These are phyloP conservation scores for Coelastrella sp. DNA, from an alignment of 139 green algal genomes.

Conservation along the genomic window DNA sequence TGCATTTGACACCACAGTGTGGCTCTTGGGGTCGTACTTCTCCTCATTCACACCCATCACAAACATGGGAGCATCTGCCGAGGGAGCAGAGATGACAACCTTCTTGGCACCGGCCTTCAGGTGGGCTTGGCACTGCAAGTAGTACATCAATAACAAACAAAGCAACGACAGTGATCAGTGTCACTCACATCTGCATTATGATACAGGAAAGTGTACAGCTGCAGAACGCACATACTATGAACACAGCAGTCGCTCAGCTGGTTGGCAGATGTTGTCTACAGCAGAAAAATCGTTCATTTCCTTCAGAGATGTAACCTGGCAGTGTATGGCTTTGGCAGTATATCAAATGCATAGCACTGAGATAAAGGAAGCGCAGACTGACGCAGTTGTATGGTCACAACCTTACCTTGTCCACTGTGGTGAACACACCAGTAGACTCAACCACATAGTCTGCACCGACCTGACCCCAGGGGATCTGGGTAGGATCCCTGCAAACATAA, in stretches of 20 bases:
- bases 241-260: too few relatives aligned
- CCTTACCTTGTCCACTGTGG: conserved; percentile 86
- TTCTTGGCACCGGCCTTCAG: conserved; percentile 93
- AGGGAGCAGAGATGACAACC: conserved; percentile 96
- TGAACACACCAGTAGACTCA: conserved; percentile 97
- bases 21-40: conserved; percentile 83
- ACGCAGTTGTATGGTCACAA: too few relatives aligned
- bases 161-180: too few relatives aligned
- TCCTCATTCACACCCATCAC: conserved; percentile 95
- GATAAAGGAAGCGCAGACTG: too few relatives aligned
- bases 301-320: too few relatives aligned
- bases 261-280: too few relatives aligned
- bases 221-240: too few relatives aligned
- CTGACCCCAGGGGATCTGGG: conserved; percentile 87
- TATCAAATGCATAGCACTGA: too few relatives aligned
- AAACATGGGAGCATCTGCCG: conserved; percentile 94
- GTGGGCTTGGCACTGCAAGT: conserved; percentile 72
- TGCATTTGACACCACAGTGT: conserved; percentile 92
- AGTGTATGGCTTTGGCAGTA: not conserved
- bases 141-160: not conserved
- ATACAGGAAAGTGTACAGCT: too few relatives aligned
- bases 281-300: too few relatives aligned
- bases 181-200: too few relatives aligned
- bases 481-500: conserved; percentile 75
- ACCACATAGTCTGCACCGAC: conserved; percentile 87